Base-by-base conservation (phyloP, 2,329 filamentous ascomycete genomes). In the Pseudogymnoascus sp. region DNA sequence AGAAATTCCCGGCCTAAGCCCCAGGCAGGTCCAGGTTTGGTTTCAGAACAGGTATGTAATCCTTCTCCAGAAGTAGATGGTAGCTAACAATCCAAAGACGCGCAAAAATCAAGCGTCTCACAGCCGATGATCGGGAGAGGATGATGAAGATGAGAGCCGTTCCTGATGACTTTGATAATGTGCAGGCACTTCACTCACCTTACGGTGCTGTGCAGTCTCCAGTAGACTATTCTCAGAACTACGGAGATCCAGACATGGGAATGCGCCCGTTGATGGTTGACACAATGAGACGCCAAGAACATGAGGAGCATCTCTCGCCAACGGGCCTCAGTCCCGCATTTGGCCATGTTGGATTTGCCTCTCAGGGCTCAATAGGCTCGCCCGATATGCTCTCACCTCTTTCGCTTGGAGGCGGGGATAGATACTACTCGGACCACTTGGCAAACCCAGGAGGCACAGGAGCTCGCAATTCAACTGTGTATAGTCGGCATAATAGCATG, bases 11-110 rank as follows among this genome's bases (percentile, higher is more conserved):
- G 93, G 92, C 0, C 77, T 97, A 59, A 96, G 90, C 70, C 91
- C 92, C 38, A 85, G 92, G 65, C 92, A 97, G 74, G 93, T 97
- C 23, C 92, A 97, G 75, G 92, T 97, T 60, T 97, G 92, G 93
- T 97, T 97, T 76, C 92, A 97, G 76, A 97, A 97, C 76, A 85
- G 92, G 92, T 96, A 82, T 70, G 82, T 72, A 61, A 66, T 56
- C n/a, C 16, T 62, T 60, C 42, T 38, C 56, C 28, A 53, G 23
- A 47, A 42, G 64, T 53, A 37, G 38, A 50, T 37, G 23, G 60
- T 47, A 62, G 63, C 62, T 60, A 5, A 38, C 21, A 38, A 11
- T 40, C 33, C 21, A n/a, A 60, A 88, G 86, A 69, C 82, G 86
- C 67, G 86, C 86, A 50, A 89, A 89, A 73, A 88, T 89, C 71